Evolutionary conservation across 306 rosid genomes (phyloP).

Genomic region (Pachyrhizus erosus): DNA sequence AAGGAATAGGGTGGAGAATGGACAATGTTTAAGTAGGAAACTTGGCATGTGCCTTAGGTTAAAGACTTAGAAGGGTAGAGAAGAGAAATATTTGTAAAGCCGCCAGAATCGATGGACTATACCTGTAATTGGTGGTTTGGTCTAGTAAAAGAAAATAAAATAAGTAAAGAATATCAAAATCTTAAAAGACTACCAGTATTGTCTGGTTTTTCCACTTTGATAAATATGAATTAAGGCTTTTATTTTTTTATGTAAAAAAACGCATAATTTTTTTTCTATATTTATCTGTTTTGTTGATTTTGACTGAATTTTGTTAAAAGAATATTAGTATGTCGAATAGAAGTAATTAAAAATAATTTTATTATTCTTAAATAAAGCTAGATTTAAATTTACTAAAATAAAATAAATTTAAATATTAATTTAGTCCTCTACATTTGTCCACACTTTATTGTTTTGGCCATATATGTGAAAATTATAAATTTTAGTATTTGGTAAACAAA

Average conservation of each 20-base stretch:
- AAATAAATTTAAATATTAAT: background rate
- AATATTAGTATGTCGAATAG: background rate
- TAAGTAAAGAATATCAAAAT: background rate
- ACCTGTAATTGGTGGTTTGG: background rate
- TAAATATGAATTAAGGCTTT: background rate
- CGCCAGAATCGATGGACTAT: background rate
- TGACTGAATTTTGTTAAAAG: background rate
- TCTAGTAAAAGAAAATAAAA: background rate
- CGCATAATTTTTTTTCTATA: background rate
- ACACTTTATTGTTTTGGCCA: background rate
- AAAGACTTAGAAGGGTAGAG: background rate
- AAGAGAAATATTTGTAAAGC: background rate
- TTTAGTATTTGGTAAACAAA: background rate
- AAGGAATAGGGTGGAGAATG: slow-evolving; percentile 13
- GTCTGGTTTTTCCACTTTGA: background rate
- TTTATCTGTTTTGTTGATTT: background rate
- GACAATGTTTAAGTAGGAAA: slow-evolving; percentile 53
- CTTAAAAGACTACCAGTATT: background rate
- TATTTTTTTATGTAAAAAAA: background rate
- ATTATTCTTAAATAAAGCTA: background rate
- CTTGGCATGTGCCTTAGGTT: slow-evolving; percentile 51
- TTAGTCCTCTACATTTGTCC: background rate
- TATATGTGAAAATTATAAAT: background rate
- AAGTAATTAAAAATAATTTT: background rate
- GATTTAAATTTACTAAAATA: background rate